Base-by-base conservation (phyloP, 306 rosid genomes). In the Pyrus pyrifolia region DNA sequence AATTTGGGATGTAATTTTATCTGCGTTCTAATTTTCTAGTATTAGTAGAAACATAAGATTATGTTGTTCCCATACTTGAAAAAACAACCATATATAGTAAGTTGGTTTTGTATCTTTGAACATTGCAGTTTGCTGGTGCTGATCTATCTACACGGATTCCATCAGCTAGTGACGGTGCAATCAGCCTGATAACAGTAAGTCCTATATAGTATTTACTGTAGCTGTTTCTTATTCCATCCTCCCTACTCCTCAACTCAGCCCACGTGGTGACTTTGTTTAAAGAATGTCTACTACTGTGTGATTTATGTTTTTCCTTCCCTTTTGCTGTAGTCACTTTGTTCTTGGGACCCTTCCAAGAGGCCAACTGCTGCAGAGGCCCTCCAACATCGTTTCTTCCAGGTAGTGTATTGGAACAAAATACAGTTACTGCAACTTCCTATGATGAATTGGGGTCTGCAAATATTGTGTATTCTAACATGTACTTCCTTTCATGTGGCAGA, bases 321-420 rank as follows among this genome's bases (percentile, higher is more conserved):
- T 53, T 30, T 64, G 21, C 25, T 89, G 59, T 62, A 96, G 99
- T 86, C 93, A 35, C 99, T 96, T 77, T 92, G 98, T 82, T 91
- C 96, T 5, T 96, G 99, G 99, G 99, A 96, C 85, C 98, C 99
- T 15, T 81, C 84, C 80, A 92, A 86, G 86, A 96, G 99, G 87
- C 99, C 99, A 68, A 77, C 98, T 14, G 98, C 99, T 79, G 78
- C 80, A 30, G 98, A 86, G 87, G 97, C 90, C 76, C 99, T 96
- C 74, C 99, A 92, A 74, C 97, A 96, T 85, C 97, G 98, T 81
- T 96, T 96, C 92, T 96, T 96, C 71, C 97, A 92, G 93, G 99
- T 90, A 55, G 18, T 29, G 69, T 68, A 73, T 62, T 55, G 44
- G 63, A 38, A 58, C 55, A 55, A 0, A 70, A 21, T 63, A n/a